Evolutionary conservation across 352 stramenopile species (phyloP), one percentile per base, ranked within the genome.

Genomic region (Pythium dissotocum): DNA sequence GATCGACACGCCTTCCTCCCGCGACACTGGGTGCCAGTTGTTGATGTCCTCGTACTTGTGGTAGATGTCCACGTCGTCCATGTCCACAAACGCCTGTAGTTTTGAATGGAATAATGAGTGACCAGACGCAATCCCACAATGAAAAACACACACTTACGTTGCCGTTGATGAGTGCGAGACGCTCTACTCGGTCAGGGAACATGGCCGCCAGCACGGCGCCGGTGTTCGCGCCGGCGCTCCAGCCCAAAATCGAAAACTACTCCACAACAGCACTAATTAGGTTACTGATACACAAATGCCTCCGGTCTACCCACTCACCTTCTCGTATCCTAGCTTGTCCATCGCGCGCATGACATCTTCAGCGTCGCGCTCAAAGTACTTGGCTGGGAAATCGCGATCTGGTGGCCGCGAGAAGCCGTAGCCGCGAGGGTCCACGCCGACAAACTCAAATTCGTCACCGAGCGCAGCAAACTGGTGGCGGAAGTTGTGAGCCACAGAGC

Each of bases 211-310:
- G 65, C 9, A 91, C 84, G 30, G 84, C 85, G 46, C 77, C 78
- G 16, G 87, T 77, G 67, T 94, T 95, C 49, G 87, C 87, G 30
- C 87, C 87, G 16, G 88, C 82, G 54, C 84, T 90, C 77, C 82
- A 91, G 28, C 85, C 87, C 33, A 95, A 48, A 30, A 94, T 77
- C 65, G 85, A 90, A 48, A 87, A 90, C 77, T 85, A 69, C 8
- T 48, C 26, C 40, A n/a, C 13, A 24, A 8, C 35, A 6, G 9
- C 35, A 40, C 35, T 40, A 1, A 10, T 40, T 6, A 40, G 21
- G 21, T 24, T 24, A 0, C 21, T 24, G 21, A 24, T 24, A 24
- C 21, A 24, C 21, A 24, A 24, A 24, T 0, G 21, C 21, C 21
- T 24, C 21, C 21, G 21, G 21, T 24, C 21, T 24, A 24, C 21